phyloP scores from a whole-genome alignment of 495 filamentous ascomycete species.

The Aspergillus mulundensis region DNA sequence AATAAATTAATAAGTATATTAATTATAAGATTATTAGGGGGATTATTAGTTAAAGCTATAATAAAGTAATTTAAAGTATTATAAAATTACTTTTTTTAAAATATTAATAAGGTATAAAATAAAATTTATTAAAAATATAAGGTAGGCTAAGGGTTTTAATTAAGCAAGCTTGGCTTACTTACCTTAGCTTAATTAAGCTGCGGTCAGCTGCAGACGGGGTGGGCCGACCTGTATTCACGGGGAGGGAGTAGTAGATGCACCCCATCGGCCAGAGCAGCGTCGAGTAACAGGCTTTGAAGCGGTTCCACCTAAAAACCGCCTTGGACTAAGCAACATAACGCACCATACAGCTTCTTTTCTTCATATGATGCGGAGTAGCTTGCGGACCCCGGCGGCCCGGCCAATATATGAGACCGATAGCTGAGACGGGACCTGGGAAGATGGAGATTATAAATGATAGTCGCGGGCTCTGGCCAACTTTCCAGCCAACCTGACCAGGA shows the following conservation, averaged over 20 bases:
- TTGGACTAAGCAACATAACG: not conserved
- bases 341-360: not conserved
- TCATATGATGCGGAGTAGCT: not conserved
- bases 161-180: too few species aligned
- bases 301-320: not conserved
- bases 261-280: not conserved
- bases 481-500: not conserved
- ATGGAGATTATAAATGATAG: not conserved
- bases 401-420: not conserved
- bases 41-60: too few species aligned
- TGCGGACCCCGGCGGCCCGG: not conserved
- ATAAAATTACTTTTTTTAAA: too few species aligned
- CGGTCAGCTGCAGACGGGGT: too few species aligned
- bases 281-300: not conserved
- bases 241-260: not conserved
- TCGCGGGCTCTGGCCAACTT: not conserved
- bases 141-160: too few species aligned
- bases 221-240: too few species aligned
- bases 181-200: too few species aligned
- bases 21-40: too few species aligned
- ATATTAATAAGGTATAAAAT: too few species aligned
- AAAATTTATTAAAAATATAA: too few species aligned
- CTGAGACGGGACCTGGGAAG: not conserved
- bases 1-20: too few species aligned
- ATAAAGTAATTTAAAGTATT: too few species aligned